Base-by-base conservation (phyloP, 768 basidiomycete species). In the Ephemerocybe angulata region DNA sequence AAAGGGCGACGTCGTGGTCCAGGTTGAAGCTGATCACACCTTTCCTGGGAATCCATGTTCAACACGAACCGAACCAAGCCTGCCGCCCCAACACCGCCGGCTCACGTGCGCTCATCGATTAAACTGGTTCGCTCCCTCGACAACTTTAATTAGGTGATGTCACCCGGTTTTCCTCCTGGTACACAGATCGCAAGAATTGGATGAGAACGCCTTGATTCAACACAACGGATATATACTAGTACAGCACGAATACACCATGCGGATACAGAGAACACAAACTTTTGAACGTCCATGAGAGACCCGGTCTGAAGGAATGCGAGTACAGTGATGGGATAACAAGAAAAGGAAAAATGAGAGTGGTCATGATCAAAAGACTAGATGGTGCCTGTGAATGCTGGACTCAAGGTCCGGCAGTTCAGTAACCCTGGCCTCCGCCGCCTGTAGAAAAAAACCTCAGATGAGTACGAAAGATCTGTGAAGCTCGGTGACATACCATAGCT, bases 351-450 rank as follows among this genome's bases (percentile, higher is more conserved):
- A 46, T 10, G 24, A 55, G 48, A 19, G 31, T 17, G 17, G 21
- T 38, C 46, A 41, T 21, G n/a, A 40, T 48, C 58, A 35, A 52
- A 58, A n/a, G n/a, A n/a, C n/a, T n/a, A n/a, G n/a, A n/a, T n/a
- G n/a, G n/a, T n/a, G n/a, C n/a, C n/a, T n/a, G n/a, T n/a, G n/a
- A n/a, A n/a, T n/a, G n/a, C n/a, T 57, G 57, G 29, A 50, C 59
- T 30, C 58, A 62, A n/a, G n/a, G n/a, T n/a, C n/a, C n/a, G n/a
- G n/a, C 19, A 15, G 21, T 28, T 48, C 46, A 48, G 46, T 48
- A 48, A 21, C 46, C 46, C 19, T 21, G 11, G 19, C 60, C 63
- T 15, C 59, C 58, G 4, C 64, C 58, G 33, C 56, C 52, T 38
- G 53, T 35, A 38, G 55, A 40, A 24, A 28, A 21, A 47, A 8